These are phyloP conservation scores for Cydonia oblonga DNA, from an alignment of 331 rosid genomes.

Conservation along the genomic window DNA sequence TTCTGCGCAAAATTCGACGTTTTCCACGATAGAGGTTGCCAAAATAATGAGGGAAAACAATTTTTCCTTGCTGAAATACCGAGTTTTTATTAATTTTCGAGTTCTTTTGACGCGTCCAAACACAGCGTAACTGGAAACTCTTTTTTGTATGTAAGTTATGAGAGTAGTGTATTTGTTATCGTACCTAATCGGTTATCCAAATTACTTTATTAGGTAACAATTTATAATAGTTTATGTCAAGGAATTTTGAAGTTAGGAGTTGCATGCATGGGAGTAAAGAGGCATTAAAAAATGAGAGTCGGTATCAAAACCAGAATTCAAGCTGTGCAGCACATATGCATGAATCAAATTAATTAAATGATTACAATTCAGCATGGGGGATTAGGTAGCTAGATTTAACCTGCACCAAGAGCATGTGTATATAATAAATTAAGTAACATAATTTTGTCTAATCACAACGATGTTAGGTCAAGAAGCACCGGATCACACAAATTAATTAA, in stretches of 20 bases:
- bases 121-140: background rate
- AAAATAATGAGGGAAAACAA: too few relatives aligned
- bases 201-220: background rate
- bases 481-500: background rate
- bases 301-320: constrained; percentile 1
- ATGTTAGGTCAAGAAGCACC: background rate
- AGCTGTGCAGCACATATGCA: background rate
- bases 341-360: background rate
- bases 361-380: background rate
- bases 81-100: too few relatives aligned
- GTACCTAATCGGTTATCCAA: background rate
- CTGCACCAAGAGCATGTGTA: background rate
- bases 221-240: background rate
- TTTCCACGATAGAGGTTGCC: too few relatives aligned
- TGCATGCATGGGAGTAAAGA: background rate
- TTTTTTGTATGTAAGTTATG: too few relatives aligned
- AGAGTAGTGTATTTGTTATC: background rate
- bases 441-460: background rate
- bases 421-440: background rate
- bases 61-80: too few relatives aligned
- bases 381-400: background rate
- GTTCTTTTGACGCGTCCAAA: too few relatives aligned
- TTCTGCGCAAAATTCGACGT: too few relatives aligned
- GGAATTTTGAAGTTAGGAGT: background rate
- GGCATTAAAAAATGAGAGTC: background rate